These are phyloP conservation scores for Trichoderma erinaceum DNA, from an alignment of 495 filamentous ascomycete genomes.

Conservation along the genomic window DNA sequence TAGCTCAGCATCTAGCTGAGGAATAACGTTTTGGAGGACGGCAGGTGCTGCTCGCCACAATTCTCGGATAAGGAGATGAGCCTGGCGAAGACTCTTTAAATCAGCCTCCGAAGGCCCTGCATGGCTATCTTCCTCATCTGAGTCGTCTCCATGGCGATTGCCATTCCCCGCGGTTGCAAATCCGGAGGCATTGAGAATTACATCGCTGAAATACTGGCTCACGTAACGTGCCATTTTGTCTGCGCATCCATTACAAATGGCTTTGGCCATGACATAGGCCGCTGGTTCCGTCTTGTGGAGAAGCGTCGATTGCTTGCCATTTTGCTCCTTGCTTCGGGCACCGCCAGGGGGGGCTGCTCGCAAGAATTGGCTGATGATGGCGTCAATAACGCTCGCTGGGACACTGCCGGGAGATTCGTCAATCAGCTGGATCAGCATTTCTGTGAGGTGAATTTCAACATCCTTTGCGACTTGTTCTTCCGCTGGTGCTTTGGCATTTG, in stretches of 20 bases:
- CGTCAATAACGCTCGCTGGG: conserved; percentile 78
- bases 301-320: conserved; percentile 63
- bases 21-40: conserved; percentile 87
- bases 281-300: conserved; percentile 78
- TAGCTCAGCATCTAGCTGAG: conserved; percentile 88
- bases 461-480: conserved; percentile 81
- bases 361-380: conserved; percentile 91
- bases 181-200: conserved; percentile 81
- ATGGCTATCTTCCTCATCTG: conserved; percentile 59
- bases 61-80: conserved; percentile 82
- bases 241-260: conserved; percentile 80
- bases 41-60: conserved; percentile 88
- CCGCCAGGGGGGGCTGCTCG: conserved; percentile 65
- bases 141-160: conserved; percentile 35
- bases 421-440: conserved; percentile 73
- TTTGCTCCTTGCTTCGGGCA: conserved; percentile 48
- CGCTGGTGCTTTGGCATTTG: conserved; percentile 61
- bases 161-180: conserved; percentile 44
- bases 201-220: conserved; percentile 94
- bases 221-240: conserved; percentile 92
- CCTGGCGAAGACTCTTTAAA: conserved; percentile 79
- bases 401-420: conserved; percentile 73
- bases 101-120: conserved; percentile 70
- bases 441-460: conserved; percentile 87
- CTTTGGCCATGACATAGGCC: conserved; percentile 93